Conservation (phyloP, 2,329 filamentous ascomycete genomes). For the Plectosphaerella cucumerina region DNA sequence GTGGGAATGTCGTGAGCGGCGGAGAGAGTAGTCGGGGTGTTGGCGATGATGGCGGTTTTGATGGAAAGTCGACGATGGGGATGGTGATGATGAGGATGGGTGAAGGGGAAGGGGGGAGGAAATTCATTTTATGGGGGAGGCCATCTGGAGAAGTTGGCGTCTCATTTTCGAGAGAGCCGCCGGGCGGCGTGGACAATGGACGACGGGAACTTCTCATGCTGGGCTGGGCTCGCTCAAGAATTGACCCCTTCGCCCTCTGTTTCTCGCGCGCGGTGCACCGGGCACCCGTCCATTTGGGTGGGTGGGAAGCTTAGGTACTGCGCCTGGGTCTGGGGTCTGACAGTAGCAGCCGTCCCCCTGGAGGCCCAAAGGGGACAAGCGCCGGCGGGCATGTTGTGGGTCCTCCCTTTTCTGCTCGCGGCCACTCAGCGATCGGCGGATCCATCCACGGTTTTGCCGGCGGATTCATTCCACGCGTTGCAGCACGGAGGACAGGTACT, state of each 20-base stretch:
- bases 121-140: constrained; percentile 29
- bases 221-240: constrained; percentile 14
- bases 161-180: constrained; percentile 23
- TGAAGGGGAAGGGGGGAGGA: constrained; percentile 14
- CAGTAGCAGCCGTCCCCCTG: not conserved
- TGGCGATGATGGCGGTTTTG: constrained; percentile 2
- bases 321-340: not conserved
- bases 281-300: constrained; percentile 5
- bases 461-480: too few relatives aligned
- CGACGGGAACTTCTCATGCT: constrained; percentile 14
- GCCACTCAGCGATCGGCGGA: not conserved
- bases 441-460: not conserved
- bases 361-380: not conserved
- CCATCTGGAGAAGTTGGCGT: constrained; percentile 29
- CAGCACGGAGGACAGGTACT: too few relatives aligned
- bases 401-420: not conserved
- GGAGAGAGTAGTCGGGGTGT: constrained; percentile 5
- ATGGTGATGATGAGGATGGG: constrained; percentile 10
- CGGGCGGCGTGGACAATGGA: constrained; percentile 17
- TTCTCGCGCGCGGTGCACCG: constrained; percentile 13
- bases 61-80: constrained; percentile 3
- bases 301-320: constrained; percentile 5
- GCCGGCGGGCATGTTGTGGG: not conserved
- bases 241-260: constrained; percentile 12
- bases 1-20: constrained; percentile 2